Percentiles rank a stretch among this genome's conserved stretches.
phyloP scores from a whole-genome alignment of 176 grass and related monocot genomes.

The Eleusine coracana region DNA sequence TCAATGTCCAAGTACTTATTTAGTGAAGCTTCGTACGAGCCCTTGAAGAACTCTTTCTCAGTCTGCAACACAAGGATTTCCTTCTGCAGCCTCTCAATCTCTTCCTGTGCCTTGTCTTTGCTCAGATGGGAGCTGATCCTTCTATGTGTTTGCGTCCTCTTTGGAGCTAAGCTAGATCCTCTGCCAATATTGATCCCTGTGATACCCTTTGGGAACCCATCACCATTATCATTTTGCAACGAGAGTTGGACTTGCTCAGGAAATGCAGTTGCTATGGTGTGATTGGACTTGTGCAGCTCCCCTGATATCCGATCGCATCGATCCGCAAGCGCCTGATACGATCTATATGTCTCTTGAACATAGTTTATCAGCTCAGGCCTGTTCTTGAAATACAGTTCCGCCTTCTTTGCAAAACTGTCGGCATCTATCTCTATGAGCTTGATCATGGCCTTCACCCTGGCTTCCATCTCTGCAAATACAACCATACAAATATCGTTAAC shows the following conservation, averaged over 20 bases:
- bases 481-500: background rate
- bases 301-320: conserved; percentile 50
- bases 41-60: conserved; percentile 81
- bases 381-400: conserved; percentile 75
- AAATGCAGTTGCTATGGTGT: conserved; percentile 77
- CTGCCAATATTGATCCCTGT: conserved; percentile 56
- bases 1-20: conserved; percentile 77
- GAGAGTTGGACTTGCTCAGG: conserved; percentile 77
- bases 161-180: conserved; percentile 32
- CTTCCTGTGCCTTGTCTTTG: conserved; percentile 70
- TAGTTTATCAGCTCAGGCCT: conserved; percentile 59
- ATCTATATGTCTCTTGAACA: conserved; percentile 73
- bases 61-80: conserved; percentile 80
- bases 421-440: conserved; percentile 77
- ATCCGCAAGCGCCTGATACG: conserved; percentile 64
- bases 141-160: conserved; percentile 50
- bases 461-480: conserved; percentile 66
- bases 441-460: conserved; percentile 67
- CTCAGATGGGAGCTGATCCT: conserved; percentile 61
- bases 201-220: conserved; percentile 58
- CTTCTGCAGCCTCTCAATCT: conserved; percentile 80
- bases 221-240: conserved; percentile 59
- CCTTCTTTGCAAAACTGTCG: conserved; percentile 68
- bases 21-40: conserved; percentile 64
- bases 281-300: conserved; percentile 95